These are phyloP conservation scores for Stagonosporopsis chrysanthemi DNA, from an alignment of 2,329 filamentous ascomycete species.

Conservation along the genomic window DNA sequence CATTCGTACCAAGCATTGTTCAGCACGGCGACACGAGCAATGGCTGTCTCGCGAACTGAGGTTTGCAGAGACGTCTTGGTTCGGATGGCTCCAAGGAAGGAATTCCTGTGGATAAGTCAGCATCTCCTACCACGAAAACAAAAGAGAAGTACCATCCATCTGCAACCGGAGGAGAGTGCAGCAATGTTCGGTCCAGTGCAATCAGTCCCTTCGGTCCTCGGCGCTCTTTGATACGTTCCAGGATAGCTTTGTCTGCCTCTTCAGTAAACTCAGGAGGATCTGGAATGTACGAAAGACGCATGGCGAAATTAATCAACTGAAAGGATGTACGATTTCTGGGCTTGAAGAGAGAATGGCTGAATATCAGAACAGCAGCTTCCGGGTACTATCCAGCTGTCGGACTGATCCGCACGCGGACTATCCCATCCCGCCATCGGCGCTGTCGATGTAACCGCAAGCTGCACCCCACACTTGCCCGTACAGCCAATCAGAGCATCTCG, in stretches of 20 bases:
- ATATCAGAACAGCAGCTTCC: background rate
- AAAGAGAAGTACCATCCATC: conserved; percentile 58
- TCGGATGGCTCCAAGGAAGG: conserved; percentile 64
- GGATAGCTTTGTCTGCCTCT: conserved; percentile 58
- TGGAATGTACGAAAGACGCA: conserved; percentile 63
- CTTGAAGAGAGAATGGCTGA: background rate
- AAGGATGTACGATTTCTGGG: background rate
- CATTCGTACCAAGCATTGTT: conserved; percentile 89
- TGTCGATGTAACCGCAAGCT: background rate
- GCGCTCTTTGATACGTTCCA: conserved; percentile 60
- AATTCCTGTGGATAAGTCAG: conserved; percentile 51
- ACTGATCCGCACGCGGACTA: background rate
- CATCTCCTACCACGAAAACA: background rate
- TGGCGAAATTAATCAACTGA: conserved; percentile 32
- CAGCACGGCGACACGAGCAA: conserved; percentile 79
- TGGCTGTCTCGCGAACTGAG: conserved; percentile 75
- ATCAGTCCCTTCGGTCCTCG: conserved; percentile 60
- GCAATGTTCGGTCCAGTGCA: conserved; percentile 61
- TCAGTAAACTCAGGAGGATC: conserved; percentile 58
- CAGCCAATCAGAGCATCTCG: conserved; percentile 15
- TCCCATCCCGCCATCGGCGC: conserved; percentile 4
- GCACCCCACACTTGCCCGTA: conserved; percentile 11
- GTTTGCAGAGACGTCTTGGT: conserved; percentile 59
- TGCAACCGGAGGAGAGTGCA: conserved; percentile 63
- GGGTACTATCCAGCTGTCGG: background rate